Evolutionary conservation across 2,329 filamentous ascomycete genomes (phyloP).

Genomic region (Pseudogymnoascus sp.): DNA sequence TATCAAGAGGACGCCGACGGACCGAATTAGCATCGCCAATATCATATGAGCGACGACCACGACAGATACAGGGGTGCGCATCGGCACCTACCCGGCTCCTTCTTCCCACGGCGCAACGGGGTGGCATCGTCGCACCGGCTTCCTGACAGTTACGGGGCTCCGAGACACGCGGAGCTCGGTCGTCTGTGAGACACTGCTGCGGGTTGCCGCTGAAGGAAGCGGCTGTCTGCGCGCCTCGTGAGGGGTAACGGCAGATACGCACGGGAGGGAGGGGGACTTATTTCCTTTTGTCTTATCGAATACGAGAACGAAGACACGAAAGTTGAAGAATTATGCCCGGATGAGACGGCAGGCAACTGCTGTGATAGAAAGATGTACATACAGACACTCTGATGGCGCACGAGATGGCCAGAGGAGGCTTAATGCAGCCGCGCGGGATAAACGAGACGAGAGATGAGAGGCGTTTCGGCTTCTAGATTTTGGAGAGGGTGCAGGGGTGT

Average conservation of each 20-base stretch:
- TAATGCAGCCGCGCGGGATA: neutral
- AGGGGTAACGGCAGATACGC: neutral
- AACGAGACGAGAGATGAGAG: neutral
- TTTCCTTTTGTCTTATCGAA: neutral
- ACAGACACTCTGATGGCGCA: neutral
- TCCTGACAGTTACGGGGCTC: neutral
- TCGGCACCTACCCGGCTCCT: neutral
- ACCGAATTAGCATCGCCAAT: constrained; percentile 36
- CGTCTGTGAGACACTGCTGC: neutral
- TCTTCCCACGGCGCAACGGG: neutral
- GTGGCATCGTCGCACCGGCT: neutral
- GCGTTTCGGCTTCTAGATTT: neutral
- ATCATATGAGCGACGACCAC: constrained; percentile 26
- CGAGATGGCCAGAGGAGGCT: neutral
- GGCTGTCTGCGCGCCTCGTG: neutral
- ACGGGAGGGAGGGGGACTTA: neutral
- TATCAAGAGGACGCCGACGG: constrained; percentile 12
- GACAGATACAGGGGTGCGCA: neutral
- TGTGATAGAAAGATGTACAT: neutral
- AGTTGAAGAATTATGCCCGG: neutral
- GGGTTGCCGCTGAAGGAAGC: neutral
- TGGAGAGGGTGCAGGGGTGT: neutral
- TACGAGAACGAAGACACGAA: neutral
- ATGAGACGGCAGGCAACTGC: neutral
- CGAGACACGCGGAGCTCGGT: neutral